phyloP scores from a whole-genome alignment of 2,329 filamentous ascomycete genomes.

The Diaporthe helianthi region DNA sequence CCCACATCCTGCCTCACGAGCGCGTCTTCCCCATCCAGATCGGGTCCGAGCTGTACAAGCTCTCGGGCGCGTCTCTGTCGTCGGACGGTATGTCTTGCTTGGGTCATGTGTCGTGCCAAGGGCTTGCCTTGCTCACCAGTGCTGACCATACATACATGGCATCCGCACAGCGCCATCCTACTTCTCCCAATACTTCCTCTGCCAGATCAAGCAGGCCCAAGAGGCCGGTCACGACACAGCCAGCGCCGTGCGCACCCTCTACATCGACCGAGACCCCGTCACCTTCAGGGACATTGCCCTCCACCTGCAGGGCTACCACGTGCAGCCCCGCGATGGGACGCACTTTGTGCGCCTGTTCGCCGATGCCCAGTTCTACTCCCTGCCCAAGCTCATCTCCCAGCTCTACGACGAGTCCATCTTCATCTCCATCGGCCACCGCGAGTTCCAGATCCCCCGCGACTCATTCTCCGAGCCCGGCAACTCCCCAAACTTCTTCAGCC shows the following conservation, averaged over 20 bases:
- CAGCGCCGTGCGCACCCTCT: slow-evolving; percentile 75
- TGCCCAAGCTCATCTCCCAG: slow-evolving; percentile 88
- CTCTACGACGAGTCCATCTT: slow-evolving; percentile 92
- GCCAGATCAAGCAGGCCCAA: slow-evolving; percentile 74
- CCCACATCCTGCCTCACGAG: slow-evolving; percentile 69
- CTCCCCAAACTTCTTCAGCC: slow-evolving; percentile 93
- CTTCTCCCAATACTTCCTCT: slow-evolving; percentile 92
- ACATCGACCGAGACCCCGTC: slow-evolving; percentile 90
- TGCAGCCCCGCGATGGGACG: slow-evolving; percentile 78
- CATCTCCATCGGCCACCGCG: slow-evolving; percentile 84
- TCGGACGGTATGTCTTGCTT: slow-evolving; percentile 69
- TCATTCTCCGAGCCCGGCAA: slow-evolving; percentile 86
- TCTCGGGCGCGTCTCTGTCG: slow-evolving; percentile 75
- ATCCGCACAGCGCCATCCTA: slow-evolving; percentile 87
- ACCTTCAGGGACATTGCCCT: slow-evolving; percentile 90
- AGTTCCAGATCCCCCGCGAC: slow-evolving; percentile 90
- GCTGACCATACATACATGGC: no score
- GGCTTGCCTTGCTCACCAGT: not conserved
- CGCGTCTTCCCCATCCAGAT: slow-evolving; percentile 80
- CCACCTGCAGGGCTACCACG: slow-evolving; percentile 91
- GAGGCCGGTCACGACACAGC: slow-evolving; percentile 61
- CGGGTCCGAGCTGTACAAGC: slow-evolving; percentile 73
- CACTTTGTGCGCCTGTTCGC: slow-evolving; percentile 94
- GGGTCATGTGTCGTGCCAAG: no score
- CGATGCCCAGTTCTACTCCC: slow-evolving; percentile 92